These are phyloP conservation scores for Perkinsus chesapeaki DNA, from an alignment of 169 alveolate genomes.

Conservation along the genomic window DNA sequence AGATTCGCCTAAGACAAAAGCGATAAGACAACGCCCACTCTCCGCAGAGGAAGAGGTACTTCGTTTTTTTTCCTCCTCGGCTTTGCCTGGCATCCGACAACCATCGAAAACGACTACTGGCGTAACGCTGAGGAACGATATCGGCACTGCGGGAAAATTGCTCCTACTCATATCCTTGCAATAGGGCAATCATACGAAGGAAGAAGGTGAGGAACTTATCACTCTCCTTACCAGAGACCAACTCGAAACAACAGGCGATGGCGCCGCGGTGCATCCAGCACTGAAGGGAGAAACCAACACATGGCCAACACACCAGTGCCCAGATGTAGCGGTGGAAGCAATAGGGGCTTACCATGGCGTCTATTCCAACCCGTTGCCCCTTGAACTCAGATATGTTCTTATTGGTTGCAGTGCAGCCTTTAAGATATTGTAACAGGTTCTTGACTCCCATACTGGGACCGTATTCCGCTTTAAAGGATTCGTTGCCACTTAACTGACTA, in stretches of 20 bases:
- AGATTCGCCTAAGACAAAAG: not conserved
- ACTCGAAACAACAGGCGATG: not conserved
- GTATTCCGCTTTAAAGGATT: no score
- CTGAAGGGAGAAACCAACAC: not conserved
- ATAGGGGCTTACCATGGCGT: not conserved
- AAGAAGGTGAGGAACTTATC: not conserved
- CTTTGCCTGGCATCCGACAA: not conserved
- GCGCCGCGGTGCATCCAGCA: not conserved
- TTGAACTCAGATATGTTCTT: not conserved
- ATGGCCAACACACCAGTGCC: not conserved
- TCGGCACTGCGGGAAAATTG: not conserved
- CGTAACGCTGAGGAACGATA: not conserved
- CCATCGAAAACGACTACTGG: not conserved
- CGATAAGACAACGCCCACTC: not conserved
- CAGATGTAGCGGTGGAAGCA: not conserved
- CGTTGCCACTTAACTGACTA: no score
- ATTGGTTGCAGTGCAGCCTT: not conserved
- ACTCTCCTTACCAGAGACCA: not conserved
- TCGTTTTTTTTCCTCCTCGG: not conserved
- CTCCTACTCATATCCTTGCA: not conserved
- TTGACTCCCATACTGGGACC: not conserved
- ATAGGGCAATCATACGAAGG: not conserved
- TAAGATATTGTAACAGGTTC: not conserved
- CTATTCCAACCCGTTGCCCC: not conserved
- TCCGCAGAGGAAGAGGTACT: not conserved